Percentiles rank a stretch among this genome's conserved stretches.
phyloP scores from a whole-genome alignment of 2,329 filamentous ascomycete genomes.

The Aspergillus thermomutatus region DNA sequence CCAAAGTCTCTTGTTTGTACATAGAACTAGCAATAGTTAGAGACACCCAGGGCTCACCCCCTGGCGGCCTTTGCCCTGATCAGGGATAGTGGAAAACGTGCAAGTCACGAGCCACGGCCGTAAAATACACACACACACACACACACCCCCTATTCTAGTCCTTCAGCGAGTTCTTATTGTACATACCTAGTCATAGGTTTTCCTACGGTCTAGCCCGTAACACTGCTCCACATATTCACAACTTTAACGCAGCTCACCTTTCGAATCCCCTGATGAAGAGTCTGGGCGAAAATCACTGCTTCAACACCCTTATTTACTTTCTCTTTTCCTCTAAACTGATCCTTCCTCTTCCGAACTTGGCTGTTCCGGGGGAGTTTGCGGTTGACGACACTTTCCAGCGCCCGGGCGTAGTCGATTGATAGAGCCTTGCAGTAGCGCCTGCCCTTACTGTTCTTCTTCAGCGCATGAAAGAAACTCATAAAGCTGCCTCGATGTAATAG shows the following conservation, averaged over 20 bases:
- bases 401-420: slow-evolving; percentile 3
- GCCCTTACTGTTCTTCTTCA: slow-evolving; percentile 1
- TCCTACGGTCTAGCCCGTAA: too few species aligned
- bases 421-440: background rate
- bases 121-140: too few species aligned
- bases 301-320: slow-evolving; percentile 4
- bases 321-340: slow-evolving; percentile 1
- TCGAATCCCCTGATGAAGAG: slow-evolving; percentile 3
- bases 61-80: too few species aligned
- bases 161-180: too few species aligned
- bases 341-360: slow-evolving; percentile 7
- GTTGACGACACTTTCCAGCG: slow-evolving; percentile 6
- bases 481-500: slow-evolving; percentile 7
- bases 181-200: too few species aligned
- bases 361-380: slow-evolving; percentile 6
- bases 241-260: slow-evolving; percentile 1
- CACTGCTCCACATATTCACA: too few species aligned
- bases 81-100: too few species aligned
- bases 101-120: too few species aligned
- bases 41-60: too few species aligned
- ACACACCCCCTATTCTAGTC: too few species aligned
- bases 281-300: slow-evolving; percentile 4
- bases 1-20: too few species aligned
- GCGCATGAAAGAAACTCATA: slow-evolving; percentile 9
- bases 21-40: too few species aligned